Conservation (phyloP, 176 grass and related monocot genomes). For the Musa itinerans region DNA sequence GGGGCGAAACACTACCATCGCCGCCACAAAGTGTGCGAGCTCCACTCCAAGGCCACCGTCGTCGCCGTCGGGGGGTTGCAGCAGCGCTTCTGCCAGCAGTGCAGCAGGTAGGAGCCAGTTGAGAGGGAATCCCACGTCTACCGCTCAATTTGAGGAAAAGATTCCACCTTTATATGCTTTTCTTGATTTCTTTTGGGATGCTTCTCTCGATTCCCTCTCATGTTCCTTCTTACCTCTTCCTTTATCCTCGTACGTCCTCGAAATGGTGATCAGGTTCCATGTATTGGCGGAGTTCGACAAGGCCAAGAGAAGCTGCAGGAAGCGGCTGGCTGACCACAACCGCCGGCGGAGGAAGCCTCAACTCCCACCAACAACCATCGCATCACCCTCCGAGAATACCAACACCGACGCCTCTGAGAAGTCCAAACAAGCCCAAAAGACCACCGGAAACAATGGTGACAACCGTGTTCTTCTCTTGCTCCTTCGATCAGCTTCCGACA, state of each 20-base stretch:
- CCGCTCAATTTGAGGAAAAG: too few relatives aligned
- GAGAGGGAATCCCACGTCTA: too few relatives aligned
- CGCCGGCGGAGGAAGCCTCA: slow-evolving; percentile 58
- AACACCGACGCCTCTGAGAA: not conserved
- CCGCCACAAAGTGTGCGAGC: slow-evolving; percentile 96
- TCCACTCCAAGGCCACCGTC: slow-evolving; percentile 87
- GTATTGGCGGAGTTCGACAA: slow-evolving; percentile 59
- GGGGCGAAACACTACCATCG: slow-evolving; percentile 94
- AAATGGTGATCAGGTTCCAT: slow-evolving; percentile 43
- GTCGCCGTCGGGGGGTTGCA: slow-evolving; percentile 57
- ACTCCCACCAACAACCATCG: not conserved
- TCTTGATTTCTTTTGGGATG: too few relatives aligned
- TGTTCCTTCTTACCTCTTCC: not conserved
- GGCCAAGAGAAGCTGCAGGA: slow-evolving; percentile 67
- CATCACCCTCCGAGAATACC: not conserved
- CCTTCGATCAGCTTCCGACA: too few relatives aligned
- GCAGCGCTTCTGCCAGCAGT: slow-evolving; percentile 97
- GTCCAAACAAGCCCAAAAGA: not conserved
- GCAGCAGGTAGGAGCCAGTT: slow-evolving; percentile 48
- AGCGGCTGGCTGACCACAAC: slow-evolving; percentile 78
- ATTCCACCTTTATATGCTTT: too few relatives aligned
- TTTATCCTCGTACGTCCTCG: not conserved
- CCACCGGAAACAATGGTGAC: slow-evolving; percentile 1
- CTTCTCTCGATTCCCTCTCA: too few relatives aligned
- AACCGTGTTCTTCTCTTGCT: not conserved